Percentiles rank a stretch among this genome's conserved stretches.
These are phyloP conservation scores for Aspergillus persii DNA, from an alignment of 2,329 filamentous ascomycete genomes.

Conservation along the genomic window DNA sequence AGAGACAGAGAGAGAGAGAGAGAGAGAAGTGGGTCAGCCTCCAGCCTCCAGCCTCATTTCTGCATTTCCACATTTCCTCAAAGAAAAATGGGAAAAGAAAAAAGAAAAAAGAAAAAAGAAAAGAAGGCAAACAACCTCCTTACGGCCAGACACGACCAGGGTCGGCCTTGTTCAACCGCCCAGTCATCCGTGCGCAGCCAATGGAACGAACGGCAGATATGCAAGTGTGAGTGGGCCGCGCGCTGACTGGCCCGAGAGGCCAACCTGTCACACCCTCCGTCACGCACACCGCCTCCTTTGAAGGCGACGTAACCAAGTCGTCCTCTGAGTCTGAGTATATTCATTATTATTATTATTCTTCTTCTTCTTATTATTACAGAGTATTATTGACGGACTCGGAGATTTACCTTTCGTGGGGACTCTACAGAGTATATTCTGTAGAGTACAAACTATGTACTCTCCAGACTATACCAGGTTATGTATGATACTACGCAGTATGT, in stretches of 20 bases:
- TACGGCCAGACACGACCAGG: background rate
- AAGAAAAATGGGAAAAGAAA: background rate
- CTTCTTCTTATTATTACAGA: no score
- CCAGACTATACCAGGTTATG: no score
- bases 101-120: background rate
- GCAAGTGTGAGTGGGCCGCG: background rate
- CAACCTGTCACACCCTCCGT: conserved; percentile 6
- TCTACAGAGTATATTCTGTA: no score
- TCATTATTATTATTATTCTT: no score
- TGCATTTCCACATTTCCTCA: no score
- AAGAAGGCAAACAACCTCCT: background rate
- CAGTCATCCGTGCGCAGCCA: background rate
- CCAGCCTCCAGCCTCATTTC: background rate
- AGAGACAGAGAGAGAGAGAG: background rate
- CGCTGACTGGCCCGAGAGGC: background rate
- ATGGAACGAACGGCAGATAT: background rate
- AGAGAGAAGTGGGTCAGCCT: background rate
- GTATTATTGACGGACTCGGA: background rate
- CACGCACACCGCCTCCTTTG: conserved; percentile 18
- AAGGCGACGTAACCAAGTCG: no score
- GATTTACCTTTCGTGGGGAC: background rate
- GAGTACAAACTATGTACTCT: no score
- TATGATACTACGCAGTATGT: no score
- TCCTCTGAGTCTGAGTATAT: no score
- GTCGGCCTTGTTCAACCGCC: conserved; percentile 1